phyloP scores from a whole-genome alignment of 352 stramenopile genomes.

The Peronospora tabacina region DNA sequence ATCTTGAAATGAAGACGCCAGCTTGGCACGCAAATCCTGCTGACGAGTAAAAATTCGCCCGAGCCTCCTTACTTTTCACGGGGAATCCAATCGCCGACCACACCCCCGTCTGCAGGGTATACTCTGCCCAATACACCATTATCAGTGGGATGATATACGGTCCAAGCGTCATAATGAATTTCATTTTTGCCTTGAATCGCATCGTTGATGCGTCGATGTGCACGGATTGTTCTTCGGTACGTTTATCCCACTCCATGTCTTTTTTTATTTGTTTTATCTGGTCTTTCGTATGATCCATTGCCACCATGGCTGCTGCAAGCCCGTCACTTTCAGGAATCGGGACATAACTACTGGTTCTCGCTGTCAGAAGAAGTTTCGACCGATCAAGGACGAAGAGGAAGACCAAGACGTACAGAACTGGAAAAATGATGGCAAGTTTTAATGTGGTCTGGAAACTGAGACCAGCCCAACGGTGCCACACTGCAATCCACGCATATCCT shows the following conservation, averaged over 20 bases:
- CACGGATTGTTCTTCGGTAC: background rate
- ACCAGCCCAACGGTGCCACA: conserved; percentile 58
- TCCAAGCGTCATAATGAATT: conserved; percentile 74
- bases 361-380: conserved; percentile 33
- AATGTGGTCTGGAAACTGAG: conserved; percentile 63
- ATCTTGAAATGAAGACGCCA: conserved; percentile 90
- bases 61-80: conserved; percentile 53
- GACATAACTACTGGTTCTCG: conserved; percentile 32
- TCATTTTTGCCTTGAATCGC: conserved; percentile 48
- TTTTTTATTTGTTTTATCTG: conserved; percentile 18
- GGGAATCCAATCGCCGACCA: conserved; percentile 93
- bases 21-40: conserved; percentile 89
- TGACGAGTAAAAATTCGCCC: conserved; percentile 85
- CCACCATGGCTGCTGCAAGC: conserved; percentile 3
- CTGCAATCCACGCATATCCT: conserved; percentile 84
- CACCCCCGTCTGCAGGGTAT: conserved; percentile 89
- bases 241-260: conserved; percentile 8
- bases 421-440: conserved; percentile 53
- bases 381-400: conserved; percentile 63
- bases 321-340: conserved; percentile 31
- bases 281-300: conserved; percentile 1
- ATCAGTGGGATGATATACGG: conserved; percentile 89
- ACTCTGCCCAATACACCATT: conserved; percentile 91
- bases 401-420: conserved; percentile 47
- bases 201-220: conserved; percentile 28